These are phyloP conservation scores for Daldinia decipiens DNA, from an alignment of 495 filamentous ascomycete genomes.

Conservation along the genomic window DNA sequence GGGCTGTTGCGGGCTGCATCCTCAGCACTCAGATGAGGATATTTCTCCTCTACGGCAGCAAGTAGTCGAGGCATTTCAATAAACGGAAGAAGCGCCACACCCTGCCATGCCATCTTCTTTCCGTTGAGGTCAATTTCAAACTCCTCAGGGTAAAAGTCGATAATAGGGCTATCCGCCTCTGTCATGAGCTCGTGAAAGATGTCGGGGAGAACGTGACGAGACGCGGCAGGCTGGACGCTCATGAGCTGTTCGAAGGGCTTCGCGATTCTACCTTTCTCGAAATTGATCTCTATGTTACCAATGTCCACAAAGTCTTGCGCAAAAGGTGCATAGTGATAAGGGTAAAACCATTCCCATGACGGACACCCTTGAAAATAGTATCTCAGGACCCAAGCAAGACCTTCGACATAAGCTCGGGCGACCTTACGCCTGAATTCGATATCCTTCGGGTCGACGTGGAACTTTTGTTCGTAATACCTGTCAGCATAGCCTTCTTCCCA, in stretches of 20 bases:
- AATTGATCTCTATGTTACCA: slow-evolving; percentile 77
- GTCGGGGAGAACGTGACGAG: slow-evolving; percentile 87
- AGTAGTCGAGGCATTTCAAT: slow-evolving; percentile 92
- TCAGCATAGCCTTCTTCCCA: slow-evolving; percentile 97
- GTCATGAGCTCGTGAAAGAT: slow-evolving; percentile 91
- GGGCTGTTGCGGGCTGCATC: slow-evolving; percentile 82
- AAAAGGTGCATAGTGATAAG: slow-evolving; percentile 98
- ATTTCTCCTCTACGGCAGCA: slow-evolving; percentile 82
- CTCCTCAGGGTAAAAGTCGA: slow-evolving; percentile 96
- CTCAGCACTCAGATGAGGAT: slow-evolving; percentile 79
- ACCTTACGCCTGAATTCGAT: slow-evolving; percentile 90
- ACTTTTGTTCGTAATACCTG: slow-evolving; percentile 97
- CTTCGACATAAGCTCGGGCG: slow-evolving; percentile 92
- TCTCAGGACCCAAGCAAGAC: slow-evolving; percentile 94
- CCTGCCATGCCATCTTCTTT: slow-evolving; percentile 99
- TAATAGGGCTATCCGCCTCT: slow-evolving; percentile 84
- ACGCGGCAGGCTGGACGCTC: slow-evolving; percentile 94
- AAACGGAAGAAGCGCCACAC: slow-evolving; percentile 91
- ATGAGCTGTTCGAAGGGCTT: slow-evolving; percentile 97
- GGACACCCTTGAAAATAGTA: slow-evolving; percentile 99
- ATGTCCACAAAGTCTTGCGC: slow-evolving; percentile 94
- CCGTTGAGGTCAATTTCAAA: slow-evolving; percentile 95
- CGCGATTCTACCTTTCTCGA: slow-evolving; percentile 88
- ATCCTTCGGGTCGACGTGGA: slow-evolving; percentile 83
- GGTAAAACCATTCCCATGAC: slow-evolving; percentile 99